phyloP scores from a whole-genome alignment of 805 yeast species.

The Kodamaea fukazawae region DNA sequence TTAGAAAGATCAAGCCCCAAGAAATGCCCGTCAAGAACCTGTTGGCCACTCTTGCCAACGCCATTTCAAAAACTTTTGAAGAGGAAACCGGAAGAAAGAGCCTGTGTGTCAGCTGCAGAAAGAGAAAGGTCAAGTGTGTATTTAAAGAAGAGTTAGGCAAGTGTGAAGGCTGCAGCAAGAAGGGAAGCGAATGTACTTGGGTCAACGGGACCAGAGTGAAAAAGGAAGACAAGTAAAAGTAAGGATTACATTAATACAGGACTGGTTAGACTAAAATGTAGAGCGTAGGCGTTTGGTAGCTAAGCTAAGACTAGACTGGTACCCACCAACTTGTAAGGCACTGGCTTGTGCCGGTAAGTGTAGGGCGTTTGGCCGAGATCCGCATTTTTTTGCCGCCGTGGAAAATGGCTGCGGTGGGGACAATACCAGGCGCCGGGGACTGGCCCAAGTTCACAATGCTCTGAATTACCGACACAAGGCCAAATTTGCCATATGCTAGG shows the following conservation, averaged over 20 bases:
- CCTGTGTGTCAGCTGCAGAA: constrained; percentile 40
- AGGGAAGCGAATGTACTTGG: constrained; percentile 32
- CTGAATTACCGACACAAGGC: too few relatives aligned
- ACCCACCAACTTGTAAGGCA: too few relatives aligned
- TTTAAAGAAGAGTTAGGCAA: constrained; percentile 25
- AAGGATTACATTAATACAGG: not conserved
- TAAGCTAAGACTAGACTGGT: too few relatives aligned
- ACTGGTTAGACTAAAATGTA: constrained; percentile 2
- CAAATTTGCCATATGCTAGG: too few relatives aligned
- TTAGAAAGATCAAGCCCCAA: constrained; percentile 1
- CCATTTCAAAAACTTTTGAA: constrained; percentile 12
- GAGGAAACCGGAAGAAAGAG: constrained; percentile 28
- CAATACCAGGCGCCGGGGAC: too few relatives aligned
- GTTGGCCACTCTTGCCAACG: constrained; percentile 9
- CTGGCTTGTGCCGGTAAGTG: too few relatives aligned
- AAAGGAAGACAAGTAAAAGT: not conserved
- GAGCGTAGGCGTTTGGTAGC: too few relatives aligned
- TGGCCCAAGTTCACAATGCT: too few relatives aligned
- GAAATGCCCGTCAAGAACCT: constrained; percentile 5
- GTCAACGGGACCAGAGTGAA: not conserved
- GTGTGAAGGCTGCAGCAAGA: constrained; percentile 43
- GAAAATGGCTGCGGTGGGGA: too few relatives aligned
- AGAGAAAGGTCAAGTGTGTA: constrained; percentile 44
- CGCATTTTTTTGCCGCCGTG: too few relatives aligned
- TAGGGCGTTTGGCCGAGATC: too few relatives aligned